Evolutionary conservation across 1,284 basidiomycete species (phyloP).

Genomic region (Porogramme epimiltina): DNA sequence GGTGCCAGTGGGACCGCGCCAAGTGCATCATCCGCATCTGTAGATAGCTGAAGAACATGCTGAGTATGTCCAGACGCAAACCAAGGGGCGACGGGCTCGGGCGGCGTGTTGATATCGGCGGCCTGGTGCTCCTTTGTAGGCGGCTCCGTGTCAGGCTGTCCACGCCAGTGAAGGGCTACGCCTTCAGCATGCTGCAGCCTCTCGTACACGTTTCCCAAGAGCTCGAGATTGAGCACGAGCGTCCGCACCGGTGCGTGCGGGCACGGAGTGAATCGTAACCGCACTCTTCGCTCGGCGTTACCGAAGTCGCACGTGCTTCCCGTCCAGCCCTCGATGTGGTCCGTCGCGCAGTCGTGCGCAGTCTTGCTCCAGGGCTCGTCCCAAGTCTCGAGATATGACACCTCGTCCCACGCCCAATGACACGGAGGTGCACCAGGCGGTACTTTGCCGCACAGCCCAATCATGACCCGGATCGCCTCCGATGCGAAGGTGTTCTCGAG

Average conservation of each 20-base stretch:
- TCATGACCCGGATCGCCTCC: neutral
- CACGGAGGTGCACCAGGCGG: neutral
- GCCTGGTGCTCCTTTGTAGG: too few species aligned
- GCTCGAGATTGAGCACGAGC: slow-evolving; percentile 4
- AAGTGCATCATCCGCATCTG: too few species aligned
- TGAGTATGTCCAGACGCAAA: too few species aligned
- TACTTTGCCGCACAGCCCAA: neutral
- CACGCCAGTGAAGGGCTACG: too few species aligned
- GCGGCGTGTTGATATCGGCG: too few species aligned
- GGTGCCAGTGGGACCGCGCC: too few species aligned
- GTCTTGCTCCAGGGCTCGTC: neutral
- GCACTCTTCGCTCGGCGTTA: neutral
- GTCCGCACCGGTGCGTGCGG: neutral
- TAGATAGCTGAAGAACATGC: too few species aligned
- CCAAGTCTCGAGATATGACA: neutral
- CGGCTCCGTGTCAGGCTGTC: too few species aligned
- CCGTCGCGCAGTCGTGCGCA: neutral
- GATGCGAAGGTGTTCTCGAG: neutral
- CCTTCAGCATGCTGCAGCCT: neutral
- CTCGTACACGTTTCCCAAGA: neutral
- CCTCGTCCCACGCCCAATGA: neutral
- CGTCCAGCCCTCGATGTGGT: neutral
- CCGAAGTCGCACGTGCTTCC: neutral
- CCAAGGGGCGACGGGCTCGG: too few species aligned
- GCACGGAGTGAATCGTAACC: neutral